phyloP scores from a whole-genome alignment of 202 grass and related monocot species.

The Saccharum hybrid region DNA sequence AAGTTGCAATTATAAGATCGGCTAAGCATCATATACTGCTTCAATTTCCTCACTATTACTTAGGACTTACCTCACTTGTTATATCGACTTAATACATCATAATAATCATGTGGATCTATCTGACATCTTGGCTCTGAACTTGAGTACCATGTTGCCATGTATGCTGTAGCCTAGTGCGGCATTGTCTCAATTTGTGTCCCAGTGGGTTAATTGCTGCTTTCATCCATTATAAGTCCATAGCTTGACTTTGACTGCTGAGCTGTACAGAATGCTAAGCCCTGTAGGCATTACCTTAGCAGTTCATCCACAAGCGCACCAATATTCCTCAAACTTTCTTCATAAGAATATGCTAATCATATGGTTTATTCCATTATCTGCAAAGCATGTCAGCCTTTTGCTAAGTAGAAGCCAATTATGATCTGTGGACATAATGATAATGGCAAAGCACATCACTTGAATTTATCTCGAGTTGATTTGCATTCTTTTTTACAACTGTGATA shows the following conservation, averaged over 20 bases:
- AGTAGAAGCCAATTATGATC: conserved; percentile 20
- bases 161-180: background rate
- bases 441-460: conserved; percentile 9
- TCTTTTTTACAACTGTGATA: background rate
- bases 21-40: conserved; percentile 19
- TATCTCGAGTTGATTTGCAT: conserved; percentile 21
- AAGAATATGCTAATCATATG: conserved; percentile 14
- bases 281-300: background rate
- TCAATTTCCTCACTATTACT: background rate
- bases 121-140: conserved; percentile 18
- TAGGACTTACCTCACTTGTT: conserved; percentile 5
- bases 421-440: conserved; percentile 30
- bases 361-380: conserved; percentile 18
- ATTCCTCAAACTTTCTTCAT: conserved; percentile 26
- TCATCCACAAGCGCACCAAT: conserved; percentile 5
- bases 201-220: background rate
- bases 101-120: conserved; percentile 25
- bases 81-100: conserved; percentile 10
- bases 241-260: conserved; percentile 20
- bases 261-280: conserved; percentile 27
- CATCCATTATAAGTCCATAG: conserved; percentile 6
- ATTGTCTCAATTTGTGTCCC: background rate
- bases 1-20: background rate
- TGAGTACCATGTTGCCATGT: conserved; percentile 24
- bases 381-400: conserved; percentile 6